Percentiles rank a stretch among this genome's conserved stretches.
phyloP scores from a whole-genome alignment of 371 early-diverging fungal genomes.

The Conidiobolus incongruus region DNA sequence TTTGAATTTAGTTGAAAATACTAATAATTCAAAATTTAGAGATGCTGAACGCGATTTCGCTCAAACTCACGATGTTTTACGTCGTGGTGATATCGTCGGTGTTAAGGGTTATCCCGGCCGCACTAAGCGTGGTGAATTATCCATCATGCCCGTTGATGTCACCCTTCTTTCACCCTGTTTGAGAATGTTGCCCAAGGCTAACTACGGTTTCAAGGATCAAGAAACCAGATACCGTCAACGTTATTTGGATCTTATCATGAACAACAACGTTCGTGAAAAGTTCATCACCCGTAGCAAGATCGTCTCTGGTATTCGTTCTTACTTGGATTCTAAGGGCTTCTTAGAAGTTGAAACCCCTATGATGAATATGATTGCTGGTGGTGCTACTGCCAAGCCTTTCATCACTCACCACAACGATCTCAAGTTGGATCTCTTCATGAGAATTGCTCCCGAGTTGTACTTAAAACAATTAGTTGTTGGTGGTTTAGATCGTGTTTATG shows the following conservation, averaged over 20 bases:
- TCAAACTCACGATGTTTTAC: conserved; percentile 37
- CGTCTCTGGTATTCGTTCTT: conserved; percentile 85
- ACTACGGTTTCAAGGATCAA: conserved; percentile 91
- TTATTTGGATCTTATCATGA: conserved; percentile 98
- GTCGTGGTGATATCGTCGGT: conserved; percentile 7
- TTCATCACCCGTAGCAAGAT: conserved; percentile 79
- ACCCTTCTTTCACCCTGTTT: conserved; percentile 91
- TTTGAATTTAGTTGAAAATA: not conserved
- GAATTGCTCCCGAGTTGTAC: conserved; percentile 97
- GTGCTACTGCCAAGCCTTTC: conserved; percentile 99
- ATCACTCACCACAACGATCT: conserved; percentile 99
- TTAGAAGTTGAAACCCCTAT: conserved; percentile 99
- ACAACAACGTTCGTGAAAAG: conserved; percentile 82
- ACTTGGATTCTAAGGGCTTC: conserved; percentile 86
- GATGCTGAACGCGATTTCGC: conserved; percentile 61
- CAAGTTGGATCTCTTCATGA: conserved; percentile 95
- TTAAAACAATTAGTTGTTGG: conserved; percentile 96
- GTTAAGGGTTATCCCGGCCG: conserved; percentile 70
- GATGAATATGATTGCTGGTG: conserved; percentile 99
- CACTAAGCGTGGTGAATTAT: conserved; percentile 91
- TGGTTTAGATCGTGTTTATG: conserved; percentile 98
- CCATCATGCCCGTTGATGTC: conserved; percentile 61
- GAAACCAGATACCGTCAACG: conserved; percentile 97
- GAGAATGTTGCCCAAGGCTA: conserved; percentile 88
- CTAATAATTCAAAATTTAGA: conserved; percentile 1